These are phyloP conservation scores for Rutstroemia sp. DNA, from an alignment of 2,329 filamentous ascomycete genomes.

Conservation along the genomic window DNA sequence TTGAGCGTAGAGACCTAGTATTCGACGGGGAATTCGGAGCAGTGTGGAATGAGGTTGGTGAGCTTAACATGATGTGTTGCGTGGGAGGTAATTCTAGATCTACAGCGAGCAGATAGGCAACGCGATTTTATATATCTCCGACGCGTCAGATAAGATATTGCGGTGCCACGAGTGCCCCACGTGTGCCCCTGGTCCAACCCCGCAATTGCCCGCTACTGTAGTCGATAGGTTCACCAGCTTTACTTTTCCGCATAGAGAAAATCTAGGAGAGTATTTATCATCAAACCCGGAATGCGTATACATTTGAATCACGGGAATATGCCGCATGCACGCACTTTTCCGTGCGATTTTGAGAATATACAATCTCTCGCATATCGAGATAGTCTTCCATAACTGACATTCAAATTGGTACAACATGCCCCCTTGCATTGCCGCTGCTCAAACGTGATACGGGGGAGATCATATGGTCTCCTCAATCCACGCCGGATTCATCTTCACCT, in stretches of 20 bases:
- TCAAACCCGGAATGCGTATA: no score
- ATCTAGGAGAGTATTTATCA: no score
- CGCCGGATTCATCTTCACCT: conserved; percentile 10
- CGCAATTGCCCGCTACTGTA: no score
- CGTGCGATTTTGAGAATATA: no score
- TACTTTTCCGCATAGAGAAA: no score
- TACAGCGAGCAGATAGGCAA: not conserved
- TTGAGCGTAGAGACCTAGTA: not conserved
- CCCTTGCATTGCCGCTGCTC: not conserved
- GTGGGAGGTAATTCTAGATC: not conserved
- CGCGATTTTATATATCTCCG: not conserved
- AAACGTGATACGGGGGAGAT: not conserved
- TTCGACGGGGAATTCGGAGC: not conserved
- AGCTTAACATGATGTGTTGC: not conserved
- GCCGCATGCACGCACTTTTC: no score
- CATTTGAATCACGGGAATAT: no score
- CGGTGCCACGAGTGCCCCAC: no score
- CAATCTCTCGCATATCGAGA: no score
- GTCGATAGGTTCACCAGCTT: no score
- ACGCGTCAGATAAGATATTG: not conserved
- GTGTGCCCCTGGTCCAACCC: no score
- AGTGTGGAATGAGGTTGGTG: conserved; percentile 1
- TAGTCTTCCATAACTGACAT: no score
- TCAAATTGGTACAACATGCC: not conserved
- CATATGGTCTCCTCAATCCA: conserved; percentile 3